phyloP scores from a whole-genome alignment of 495 filamentous ascomycete genomes.

The Trichoderma asperelloides region DNA sequence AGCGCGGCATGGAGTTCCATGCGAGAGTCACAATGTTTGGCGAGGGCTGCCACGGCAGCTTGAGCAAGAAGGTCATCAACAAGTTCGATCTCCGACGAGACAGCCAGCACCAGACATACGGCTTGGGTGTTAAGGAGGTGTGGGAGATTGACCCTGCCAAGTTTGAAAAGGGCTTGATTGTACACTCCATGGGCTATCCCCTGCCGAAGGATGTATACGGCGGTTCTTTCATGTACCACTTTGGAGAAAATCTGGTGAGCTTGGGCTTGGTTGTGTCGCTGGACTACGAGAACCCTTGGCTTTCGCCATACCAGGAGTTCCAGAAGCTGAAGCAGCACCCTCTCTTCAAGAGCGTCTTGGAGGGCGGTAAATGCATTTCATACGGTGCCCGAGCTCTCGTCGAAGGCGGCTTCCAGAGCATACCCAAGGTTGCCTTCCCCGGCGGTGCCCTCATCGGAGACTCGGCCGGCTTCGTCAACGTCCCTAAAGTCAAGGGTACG shows the following conservation, averaged over 20 bases:
- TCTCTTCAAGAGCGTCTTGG: slow-evolving; percentile 67
- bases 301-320: slow-evolving; percentile 92
- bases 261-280: slow-evolving; percentile 89
- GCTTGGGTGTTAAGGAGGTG: slow-evolving; percentile 88
- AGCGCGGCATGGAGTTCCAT: slow-evolving; percentile 98
- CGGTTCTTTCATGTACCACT: slow-evolving; percentile 98
- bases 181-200: slow-evolving; percentile 91
- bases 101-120: slow-evolving; percentile 90
- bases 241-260: slow-evolving; percentile 93
- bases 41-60: slow-evolving; percentile 92
- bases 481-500: slow-evolving; percentile 97
- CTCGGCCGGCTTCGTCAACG: slow-evolving; percentile 92
- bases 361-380: slow-evolving; percentile 95
- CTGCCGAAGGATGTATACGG: slow-evolving; percentile 85
- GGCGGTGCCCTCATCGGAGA: slow-evolving; percentile 95
- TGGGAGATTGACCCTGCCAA: slow-evolving; percentile 96
- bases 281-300: slow-evolving; percentile 94
- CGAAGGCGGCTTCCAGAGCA: slow-evolving; percentile 95
- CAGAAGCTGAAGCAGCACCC: slow-evolving; percentile 99
- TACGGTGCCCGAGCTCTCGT: slow-evolving; percentile 91
- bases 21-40: slow-evolving; percentile 87
- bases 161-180: slow-evolving; percentile 75
- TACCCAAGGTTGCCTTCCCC: slow-evolving; percentile 92
- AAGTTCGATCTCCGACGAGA: slow-evolving; percentile 88
- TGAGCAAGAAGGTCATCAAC: slow-evolving; percentile 92